Evolutionary conservation across 116 monocot species (phyloP), one percentile per base, ranked within the genome.

Genomic region (Cymodocea nodosa): DNA sequence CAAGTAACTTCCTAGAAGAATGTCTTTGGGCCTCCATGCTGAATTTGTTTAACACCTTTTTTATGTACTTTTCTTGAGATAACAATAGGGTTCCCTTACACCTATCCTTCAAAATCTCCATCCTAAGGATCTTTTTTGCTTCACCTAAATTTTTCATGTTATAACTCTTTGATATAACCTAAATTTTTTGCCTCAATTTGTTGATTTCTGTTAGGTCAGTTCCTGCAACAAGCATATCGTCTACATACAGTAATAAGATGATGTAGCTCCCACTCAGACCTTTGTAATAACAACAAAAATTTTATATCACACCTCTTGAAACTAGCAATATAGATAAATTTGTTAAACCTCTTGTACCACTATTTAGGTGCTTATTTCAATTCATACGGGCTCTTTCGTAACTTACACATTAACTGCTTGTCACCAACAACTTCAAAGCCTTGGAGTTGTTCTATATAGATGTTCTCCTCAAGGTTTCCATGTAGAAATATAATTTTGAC

Each of bases 271-370:
- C 39, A 39, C 1, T 8, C 17, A 62, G 18, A 13, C 23, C 23
- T 22, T 58, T 58, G 23, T 17, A 1, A n/a, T 62, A 39, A 0
- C 62, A 39, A 6, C 62, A 62, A 16, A 35, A 30, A n/a, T n/a
- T 62, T 17, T n/a, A 37, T 40, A 15, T 62, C n/a, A 40, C 9
- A 62, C 39, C 62, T 35, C 10, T 0, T 37, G 39, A 35, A 61
- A 35, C 34, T 2, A 16, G 15, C 15, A 36, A 15, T 0, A 11
- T 0, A 11, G 34, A 67, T 52, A 5, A 67, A 67, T 5, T 12
- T 20, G 16, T 52, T 52, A 52, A 67, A 52, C 24, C 53, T 67
- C 30, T 67, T n/a, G n/a, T 67, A 67, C 54, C 53, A 67, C 53
- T 67, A 23, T 37, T 23, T 52, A 9, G 52, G 35, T 35, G 9